These are phyloP conservation scores for Pholiota microspora DNA, from an alignment of 768 basidiomycete species.

Conservation along the genomic window DNA sequence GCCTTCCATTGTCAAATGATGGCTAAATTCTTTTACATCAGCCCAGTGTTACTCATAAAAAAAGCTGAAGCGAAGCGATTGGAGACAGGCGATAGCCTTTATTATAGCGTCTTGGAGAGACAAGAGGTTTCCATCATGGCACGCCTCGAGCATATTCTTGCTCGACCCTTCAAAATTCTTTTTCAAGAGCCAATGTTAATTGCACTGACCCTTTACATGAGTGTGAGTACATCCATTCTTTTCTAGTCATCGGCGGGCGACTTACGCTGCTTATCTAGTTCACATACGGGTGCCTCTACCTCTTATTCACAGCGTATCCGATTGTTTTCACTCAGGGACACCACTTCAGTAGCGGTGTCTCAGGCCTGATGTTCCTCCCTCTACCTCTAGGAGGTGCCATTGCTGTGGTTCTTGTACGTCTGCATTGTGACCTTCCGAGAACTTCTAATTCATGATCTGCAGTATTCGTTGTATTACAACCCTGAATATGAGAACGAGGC, in stretches of 20 bases:
- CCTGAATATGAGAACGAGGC: conserved; percentile 45
- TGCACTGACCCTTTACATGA: conserved; percentile 60
- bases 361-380: conserved; percentile 62
- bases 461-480: conserved; percentile 50
- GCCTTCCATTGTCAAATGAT: not conserved
- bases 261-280: conserved; percentile 36
- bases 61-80: conserved; percentile 49
- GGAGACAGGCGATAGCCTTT: conserved; percentile 50
- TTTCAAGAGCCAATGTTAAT: conserved; percentile 68
- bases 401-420: conserved; percentile 41
- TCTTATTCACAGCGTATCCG: conserved; percentile 62
- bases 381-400: conserved; percentile 50
- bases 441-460: not conserved
- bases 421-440: not conserved
- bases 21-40: conserved; percentile 22
- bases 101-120: conserved; percentile 51
- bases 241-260: conserved; percentile 1
- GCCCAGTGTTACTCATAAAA: conserved; percentile 54
- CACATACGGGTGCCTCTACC: conserved; percentile 60
- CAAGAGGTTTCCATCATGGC: conserved; percentile 34
- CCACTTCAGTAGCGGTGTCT: conserved; percentile 48
- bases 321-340: conserved; percentile 55
- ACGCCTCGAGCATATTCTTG: conserved; percentile 44
- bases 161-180: conserved; percentile 62
- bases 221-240: conserved; percentile 32